A percentile compares a stretch with the other conserved stretches of the same genome.
Evolutionary conservation across 306 rosid genomes (phyloP).

Genomic region (Amphicarpaea edgeworthii): DNA sequence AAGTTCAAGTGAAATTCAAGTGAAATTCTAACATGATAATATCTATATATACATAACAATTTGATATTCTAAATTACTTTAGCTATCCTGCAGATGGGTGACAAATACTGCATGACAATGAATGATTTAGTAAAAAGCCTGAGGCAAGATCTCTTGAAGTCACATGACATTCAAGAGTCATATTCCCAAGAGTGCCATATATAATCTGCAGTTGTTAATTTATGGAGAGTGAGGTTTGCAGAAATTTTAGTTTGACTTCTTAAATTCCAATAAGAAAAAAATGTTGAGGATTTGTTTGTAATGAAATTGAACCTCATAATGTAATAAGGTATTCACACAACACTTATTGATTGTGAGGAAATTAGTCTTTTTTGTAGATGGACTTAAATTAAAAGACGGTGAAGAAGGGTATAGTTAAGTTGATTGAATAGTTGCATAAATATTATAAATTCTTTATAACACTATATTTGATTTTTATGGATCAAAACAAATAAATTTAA

Average conservation of each 20-base stretch:
- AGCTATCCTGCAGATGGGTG: constrained; percentile 36
- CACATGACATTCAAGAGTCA: constrained; percentile 9
- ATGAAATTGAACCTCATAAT: neutral
- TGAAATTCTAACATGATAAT: too few species aligned
- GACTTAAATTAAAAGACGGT: neutral
- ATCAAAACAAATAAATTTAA: too few species aligned
- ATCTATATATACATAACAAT: neutral
- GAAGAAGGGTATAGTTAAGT: neutral
- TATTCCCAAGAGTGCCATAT: neutral
- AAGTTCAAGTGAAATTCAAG: too few species aligned
- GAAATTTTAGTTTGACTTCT: constrained; percentile 22
- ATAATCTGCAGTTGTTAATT: neutral
- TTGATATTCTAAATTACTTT: neutral
- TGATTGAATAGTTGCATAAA: too few species aligned
- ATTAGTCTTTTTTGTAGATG: neutral
- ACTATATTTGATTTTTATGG: too few species aligned
- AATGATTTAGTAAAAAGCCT: constrained; percentile 40
- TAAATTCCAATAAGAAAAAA: neutral
- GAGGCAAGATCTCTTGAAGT: constrained; percentile 23
- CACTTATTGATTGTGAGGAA: neutral
- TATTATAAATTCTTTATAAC: too few species aligned
- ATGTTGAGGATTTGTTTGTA: constrained; percentile 5
- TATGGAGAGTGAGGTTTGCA: neutral
- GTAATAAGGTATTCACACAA: neutral
- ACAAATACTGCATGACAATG: constrained; percentile 26